phyloP scores from a whole-genome alignment of 768 basidiomycete genomes.

The Phanerochaete sordida region DNA sequence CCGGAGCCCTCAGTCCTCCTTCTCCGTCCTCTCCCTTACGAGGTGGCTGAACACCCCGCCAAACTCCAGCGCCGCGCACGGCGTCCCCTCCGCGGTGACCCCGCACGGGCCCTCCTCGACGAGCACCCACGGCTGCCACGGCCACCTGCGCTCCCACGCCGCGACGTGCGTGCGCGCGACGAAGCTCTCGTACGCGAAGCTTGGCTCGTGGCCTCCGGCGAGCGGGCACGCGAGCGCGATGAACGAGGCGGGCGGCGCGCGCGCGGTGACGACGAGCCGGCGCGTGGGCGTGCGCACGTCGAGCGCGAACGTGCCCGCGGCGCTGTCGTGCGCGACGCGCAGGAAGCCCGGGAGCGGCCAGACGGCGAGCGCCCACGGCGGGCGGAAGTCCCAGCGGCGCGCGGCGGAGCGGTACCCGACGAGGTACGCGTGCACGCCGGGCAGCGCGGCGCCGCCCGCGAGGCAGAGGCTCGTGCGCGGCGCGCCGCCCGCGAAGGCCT shows the following conservation, averaged over 20 bases:
- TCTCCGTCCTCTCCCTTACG: background rate
- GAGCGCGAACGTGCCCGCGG: slow-evolving; percentile 12
- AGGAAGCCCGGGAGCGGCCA: slow-evolving; percentile 17
- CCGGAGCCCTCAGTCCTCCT: background rate
- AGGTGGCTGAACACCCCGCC: slow-evolving; percentile 7
- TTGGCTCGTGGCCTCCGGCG: slow-evolving; percentile 18
- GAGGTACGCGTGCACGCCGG: slow-evolving; percentile 22
- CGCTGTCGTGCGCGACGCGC: slow-evolving; percentile 15
- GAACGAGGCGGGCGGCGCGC: slow-evolving; percentile 17
- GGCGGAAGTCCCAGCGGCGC: slow-evolving; percentile 23
- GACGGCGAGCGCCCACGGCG: slow-evolving; percentile 18
- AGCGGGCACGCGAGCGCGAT: slow-evolving; percentile 20
- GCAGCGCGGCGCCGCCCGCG: slow-evolving; percentile 21
- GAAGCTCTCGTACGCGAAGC: slow-evolving; percentile 24
- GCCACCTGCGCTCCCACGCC: slow-evolving; percentile 16
- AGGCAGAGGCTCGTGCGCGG: slow-evolving; percentile 15
- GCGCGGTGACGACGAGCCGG: slow-evolving; percentile 17
- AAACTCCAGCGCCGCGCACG: slow-evolving; percentile 19
- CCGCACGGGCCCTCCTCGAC: slow-evolving; percentile 18
- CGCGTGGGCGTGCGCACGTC: slow-evolving; percentile 13
- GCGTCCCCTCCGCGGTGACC: slow-evolving; percentile 4
- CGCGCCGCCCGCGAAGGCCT: slow-evolving; percentile 12
- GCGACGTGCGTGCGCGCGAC: slow-evolving; percentile 9
- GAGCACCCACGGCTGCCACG: slow-evolving; percentile 19
- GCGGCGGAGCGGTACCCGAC: slow-evolving; percentile 21